Evolutionary conservation across 1,284 basidiomycete species (phyloP).

Genomic region (Neonothopanus nambi): DNA sequence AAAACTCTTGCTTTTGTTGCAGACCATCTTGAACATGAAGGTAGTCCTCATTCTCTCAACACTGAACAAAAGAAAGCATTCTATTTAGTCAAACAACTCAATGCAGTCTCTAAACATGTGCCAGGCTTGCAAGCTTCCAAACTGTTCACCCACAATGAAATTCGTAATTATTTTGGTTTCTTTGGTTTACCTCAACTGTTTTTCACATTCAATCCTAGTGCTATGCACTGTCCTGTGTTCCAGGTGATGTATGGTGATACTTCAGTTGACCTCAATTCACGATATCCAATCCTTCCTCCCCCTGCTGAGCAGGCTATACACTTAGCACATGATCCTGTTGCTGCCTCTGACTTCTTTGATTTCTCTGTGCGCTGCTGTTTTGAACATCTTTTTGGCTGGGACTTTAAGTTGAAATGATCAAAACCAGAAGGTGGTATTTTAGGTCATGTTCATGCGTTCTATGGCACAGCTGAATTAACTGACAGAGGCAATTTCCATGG

Average conservation of each 20-base stretch:
- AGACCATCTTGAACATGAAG: conserved; percentile 9
- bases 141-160: conserved; percentile 27
- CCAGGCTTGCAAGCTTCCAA: conserved; percentile 30
- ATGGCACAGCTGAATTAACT: conserved; percentile 32
- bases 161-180: conserved; percentile 25
- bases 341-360: conserved; percentile 30
- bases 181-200: conserved; percentile 30
- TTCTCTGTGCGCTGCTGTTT: conserved; percentile 24
- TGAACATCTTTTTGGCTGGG: conserved; percentile 19
- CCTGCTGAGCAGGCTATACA: conserved; percentile 16
- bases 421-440: conserved; percentile 23
- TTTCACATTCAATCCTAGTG: conserved; percentile 33
- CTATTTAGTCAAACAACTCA: conserved; percentile 25
- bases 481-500: conserved; percentile 30
- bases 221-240: conserved; percentile 30
- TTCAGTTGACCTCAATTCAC: conserved; percentile 18
- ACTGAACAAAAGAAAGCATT: conserved; percentile 15
- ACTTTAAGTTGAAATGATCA: conserved; percentile 5
- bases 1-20: conserved; percentile 12
- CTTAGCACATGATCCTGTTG: conserved; percentile 27
- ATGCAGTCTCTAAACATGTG: conserved; percentile 26
- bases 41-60: not conserved
- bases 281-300: conserved; percentile 7
- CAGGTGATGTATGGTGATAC: conserved; percentile 27
- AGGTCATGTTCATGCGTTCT: conserved; percentile 28